Base-by-base conservation (phyloP, 1,284 basidiomycete species). In the Tetrapyrgos nigripes region DNA sequence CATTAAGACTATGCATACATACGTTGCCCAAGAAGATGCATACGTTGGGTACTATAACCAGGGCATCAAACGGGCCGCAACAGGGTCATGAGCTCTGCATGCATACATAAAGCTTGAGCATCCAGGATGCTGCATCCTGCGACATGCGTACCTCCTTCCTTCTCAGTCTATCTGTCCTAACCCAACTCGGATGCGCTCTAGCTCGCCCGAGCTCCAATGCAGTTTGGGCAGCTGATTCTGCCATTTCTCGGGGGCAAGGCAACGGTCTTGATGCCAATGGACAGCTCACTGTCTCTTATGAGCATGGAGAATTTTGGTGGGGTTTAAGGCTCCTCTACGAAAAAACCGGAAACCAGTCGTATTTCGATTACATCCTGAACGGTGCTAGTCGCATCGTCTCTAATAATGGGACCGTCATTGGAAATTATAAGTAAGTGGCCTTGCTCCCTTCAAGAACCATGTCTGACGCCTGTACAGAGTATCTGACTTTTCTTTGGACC, bases 221-320 rank as follows among this genome's bases (percentile, higher is more conserved):
- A 5, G 67, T 74, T 4, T 81, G 78, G 77, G 78, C 77, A 8
- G 79, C 78, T 4, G 76, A 81, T 56, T 80, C 79, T 10, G 76
- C 69, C 2, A 80, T 82, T 50, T 64, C 70, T 47, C 71, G 79
- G 10, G 70, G 70, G 4, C 79, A 82, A 64, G 79, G 79, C 5
- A 78, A 80, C 62, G 79, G 79, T 2, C 65, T 79, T 11, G 66
- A 68, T 40, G 56, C 72, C 2, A 65, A 55, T 26, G 76, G 76
- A 27, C 67, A 57, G 10, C 68, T 78, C 0, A 56, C 65, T 3
- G 76, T 79, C n/a, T 74, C 72, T 2, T 82, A 82, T 61, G 77
- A 78, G 56, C 75, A 82, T 49, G 79, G 79, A 47, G 76, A 75
- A 57, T 73, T 80, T 23, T 73, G 79, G 59, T 77, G 75, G 72